Evolutionary conservation across 805 yeast species (phyloP).

Genomic region (Sporopachydermia quercuum): DNA sequence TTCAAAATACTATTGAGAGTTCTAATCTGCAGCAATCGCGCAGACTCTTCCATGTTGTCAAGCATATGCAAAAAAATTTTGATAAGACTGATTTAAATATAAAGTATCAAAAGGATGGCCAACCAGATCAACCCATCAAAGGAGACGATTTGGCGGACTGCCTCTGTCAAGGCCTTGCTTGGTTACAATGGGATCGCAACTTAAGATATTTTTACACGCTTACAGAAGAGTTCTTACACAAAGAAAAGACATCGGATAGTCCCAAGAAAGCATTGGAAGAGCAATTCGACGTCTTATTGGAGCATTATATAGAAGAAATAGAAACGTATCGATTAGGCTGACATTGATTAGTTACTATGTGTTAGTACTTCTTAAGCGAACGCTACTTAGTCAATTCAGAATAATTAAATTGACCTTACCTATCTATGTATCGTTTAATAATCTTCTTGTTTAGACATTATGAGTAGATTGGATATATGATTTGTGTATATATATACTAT

Average conservation of each 20-base stretch:
- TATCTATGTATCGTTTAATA: too few species aligned
- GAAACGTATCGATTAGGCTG: conserved; percentile 2
- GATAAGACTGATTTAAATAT: too few species aligned
- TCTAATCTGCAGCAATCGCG: neutral
- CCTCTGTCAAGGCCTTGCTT: conserved; percentile 42
- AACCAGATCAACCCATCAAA: conserved; percentile 24
- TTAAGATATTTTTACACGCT: conserved; percentile 8
- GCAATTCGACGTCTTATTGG: conserved; percentile 5
- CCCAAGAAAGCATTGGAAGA: conserved; percentile 3
- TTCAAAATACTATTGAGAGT: neutral
- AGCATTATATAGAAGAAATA: conserved; percentile 8
- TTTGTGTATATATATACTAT: too few species aligned
- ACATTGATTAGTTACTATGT: conserved; percentile 1
- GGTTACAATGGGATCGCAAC: conserved; percentile 29
- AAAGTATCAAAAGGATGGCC: too few species aligned
- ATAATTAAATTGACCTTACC: too few species aligned
- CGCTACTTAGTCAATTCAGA: conserved; percentile 5
- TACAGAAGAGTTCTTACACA: conserved; percentile 9
- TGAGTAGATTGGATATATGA: too few species aligned
- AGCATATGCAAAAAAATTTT: neutral
- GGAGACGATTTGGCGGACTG: conserved; percentile 57
- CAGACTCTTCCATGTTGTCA: neutral
- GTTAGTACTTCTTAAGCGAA: conserved; percentile 1
- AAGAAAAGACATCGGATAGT: conserved; percentile 6
- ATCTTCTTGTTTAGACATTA: too few species aligned